phyloP scores from a whole-genome alignment of 2,329 filamentous ascomycete genomes.

The Penicillium aurantiogriseum region DNA sequence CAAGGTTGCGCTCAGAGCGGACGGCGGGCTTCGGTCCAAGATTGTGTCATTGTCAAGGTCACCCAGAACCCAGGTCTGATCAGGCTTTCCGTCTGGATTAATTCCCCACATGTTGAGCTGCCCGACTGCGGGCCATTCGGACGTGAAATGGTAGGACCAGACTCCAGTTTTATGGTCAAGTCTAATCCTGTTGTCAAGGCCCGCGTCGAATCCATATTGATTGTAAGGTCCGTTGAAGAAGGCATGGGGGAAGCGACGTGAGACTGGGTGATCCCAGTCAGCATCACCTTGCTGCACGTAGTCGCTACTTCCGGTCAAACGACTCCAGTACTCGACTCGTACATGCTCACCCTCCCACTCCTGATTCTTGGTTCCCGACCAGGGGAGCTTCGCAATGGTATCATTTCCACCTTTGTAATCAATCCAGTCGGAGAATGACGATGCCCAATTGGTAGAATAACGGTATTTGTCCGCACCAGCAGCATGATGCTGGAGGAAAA shows the following conservation, averaged over 20 bases:
- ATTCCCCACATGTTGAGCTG: slow-evolving; percentile 67
- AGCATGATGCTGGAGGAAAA: slow-evolving; percentile 57
- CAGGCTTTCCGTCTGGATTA: slow-evolving; percentile 61
- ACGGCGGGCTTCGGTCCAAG: slow-evolving; percentile 61
- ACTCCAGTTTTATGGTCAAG: slow-evolving; percentile 46
- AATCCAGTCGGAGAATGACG: slow-evolving; percentile 58
- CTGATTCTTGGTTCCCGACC: slow-evolving; percentile 59
- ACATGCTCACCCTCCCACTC: slow-evolving; percentile 62
- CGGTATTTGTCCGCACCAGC: slow-evolving; percentile 62
- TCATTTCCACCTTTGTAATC: slow-evolving; percentile 54
- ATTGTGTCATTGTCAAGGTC: slow-evolving; percentile 61
- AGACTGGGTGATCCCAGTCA: slow-evolving; percentile 37
- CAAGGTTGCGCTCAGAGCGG: slow-evolving; percentile 54
- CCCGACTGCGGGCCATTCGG: slow-evolving; percentile 61
- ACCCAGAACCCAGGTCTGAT: slow-evolving; percentile 58
- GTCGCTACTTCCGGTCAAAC: slow-evolving; percentile 57
- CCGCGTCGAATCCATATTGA: slow-evolving; percentile 62
- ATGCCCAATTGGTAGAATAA: slow-evolving; percentile 63
- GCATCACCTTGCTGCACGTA: slow-evolving; percentile 60
- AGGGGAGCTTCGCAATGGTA: slow-evolving; percentile 49
- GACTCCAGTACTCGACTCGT: slow-evolving; percentile 63
- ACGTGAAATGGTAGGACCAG: slow-evolving; percentile 61
- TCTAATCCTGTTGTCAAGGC: slow-evolving; percentile 54
- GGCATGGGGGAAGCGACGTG: slow-evolving; percentile 60
- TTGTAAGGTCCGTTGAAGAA: slow-evolving; percentile 64